Base-by-base conservation (phyloP, 257 asterid species). In the Avicennia marina region DNA sequence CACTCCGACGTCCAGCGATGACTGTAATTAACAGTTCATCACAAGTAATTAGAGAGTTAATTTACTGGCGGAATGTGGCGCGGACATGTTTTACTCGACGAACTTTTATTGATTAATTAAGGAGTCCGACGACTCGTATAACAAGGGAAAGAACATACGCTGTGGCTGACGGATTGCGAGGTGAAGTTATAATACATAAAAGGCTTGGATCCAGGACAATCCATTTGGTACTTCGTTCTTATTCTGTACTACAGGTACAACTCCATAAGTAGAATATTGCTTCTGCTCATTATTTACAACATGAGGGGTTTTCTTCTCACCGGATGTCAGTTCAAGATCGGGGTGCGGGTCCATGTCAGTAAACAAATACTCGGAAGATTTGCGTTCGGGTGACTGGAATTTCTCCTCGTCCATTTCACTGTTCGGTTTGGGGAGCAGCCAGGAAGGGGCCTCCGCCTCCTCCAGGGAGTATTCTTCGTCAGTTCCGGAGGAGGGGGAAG, bases 161-260 rank as follows among this genome's bases (percentile, higher is more conserved):
- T 81, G 67, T 87, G 95, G 77, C 89, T 87, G 32, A 87, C 77
- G 71, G 94, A 77, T 62, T 87, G 96, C 8, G 91, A 68, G 22
- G 73, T 68, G 81, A 84, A 87, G 61, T 81, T 81, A 85, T 87
- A 84, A n/a, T n/a, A n/a, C 73, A 84, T 43, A 50, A 73, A 79
- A 0, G 83, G 85, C 66, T 85, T 88, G 31, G 85, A 61, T 53
- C 73, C 88, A 21, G 75, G 53, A 33, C 61, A 78, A 7, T 85
- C 88, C 61, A 82, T 53, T 4, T 85, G 76, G 22, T 75, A 70
- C 40, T 65, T 73, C 85, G 32, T 31, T 72, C 72, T 81, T 77
- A 11, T 39, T 60, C 66, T 82, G 81, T 26, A 66, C 94, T 5
- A n/a, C n/a, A n/a, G 96, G 96, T 8, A 89, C 95, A 4, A 85